Evolutionary conservation across 306 rosid species (phyloP).

Genomic region (Vigna trinervia): DNA sequence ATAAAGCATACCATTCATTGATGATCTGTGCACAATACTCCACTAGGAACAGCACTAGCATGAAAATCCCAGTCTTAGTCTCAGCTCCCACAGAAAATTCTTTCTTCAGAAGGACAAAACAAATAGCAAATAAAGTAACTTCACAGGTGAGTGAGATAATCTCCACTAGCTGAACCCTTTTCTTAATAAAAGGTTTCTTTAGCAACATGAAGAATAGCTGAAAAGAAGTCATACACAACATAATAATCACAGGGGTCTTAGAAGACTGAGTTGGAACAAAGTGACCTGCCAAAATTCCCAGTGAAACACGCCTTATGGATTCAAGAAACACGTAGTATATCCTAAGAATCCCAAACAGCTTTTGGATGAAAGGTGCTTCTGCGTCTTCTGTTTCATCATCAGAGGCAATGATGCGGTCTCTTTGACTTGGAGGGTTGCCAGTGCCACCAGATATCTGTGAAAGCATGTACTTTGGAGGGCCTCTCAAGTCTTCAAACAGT

Average conservation of each 20-base stretch:
- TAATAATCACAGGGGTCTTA: constrained; percentile 52
- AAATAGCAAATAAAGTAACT: constrained; percentile 62
- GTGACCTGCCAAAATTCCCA: constrained; percentile 74
- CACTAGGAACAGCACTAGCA: constrained; percentile 71
- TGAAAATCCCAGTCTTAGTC: constrained; percentile 59
- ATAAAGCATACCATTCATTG: constrained; percentile 85
- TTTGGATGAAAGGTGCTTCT: constrained; percentile 92
- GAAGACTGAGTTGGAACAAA: constrained; percentile 55
- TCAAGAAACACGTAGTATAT: constrained; percentile 82
- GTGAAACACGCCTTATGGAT: constrained; percentile 59
- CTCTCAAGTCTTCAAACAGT: constrained; percentile 87
- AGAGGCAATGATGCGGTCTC: constrained; percentile 71
- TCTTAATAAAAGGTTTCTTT: constrained; percentile 92
- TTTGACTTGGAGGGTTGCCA: constrained; percentile 47
- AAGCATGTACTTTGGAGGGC: constrained; percentile 97
- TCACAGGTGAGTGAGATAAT: constrained; percentile 70
- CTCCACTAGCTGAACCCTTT: constrained; percentile 86
- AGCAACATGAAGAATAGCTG: constrained; percentile 88
- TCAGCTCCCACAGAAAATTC: constrained; percentile 53
- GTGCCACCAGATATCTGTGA: constrained; percentile 74
- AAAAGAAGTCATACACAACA: constrained; percentile 70
- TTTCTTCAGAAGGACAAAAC: constrained; percentile 54
- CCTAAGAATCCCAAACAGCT: constrained; percentile 89
- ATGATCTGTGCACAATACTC: constrained; percentile 63
- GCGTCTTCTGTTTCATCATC: constrained; percentile 97